Evolutionary conservation across 441 rosid species (phyloP), one percentile per base, ranked within the genome.

Genomic region (Rhodomyrtus psidioides): DNA sequence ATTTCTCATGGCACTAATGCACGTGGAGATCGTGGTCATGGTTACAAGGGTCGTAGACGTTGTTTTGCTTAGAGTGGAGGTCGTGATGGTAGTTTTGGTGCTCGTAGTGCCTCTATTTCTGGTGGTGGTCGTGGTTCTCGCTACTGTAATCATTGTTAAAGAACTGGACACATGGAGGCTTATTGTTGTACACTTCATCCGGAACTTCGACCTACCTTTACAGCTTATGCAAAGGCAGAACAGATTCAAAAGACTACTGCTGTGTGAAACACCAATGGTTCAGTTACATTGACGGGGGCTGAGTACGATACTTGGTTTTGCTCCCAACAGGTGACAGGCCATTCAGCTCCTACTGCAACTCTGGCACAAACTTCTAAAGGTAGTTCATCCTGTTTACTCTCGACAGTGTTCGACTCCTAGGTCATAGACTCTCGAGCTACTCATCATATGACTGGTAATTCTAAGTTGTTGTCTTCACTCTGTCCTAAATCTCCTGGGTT

Each of bases 361-460:
- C 4, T 8, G 12, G n/a, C 58, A 55, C 26, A 55, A 55, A 55
- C 58, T 1, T 55, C 58, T 1, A 55, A 21, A 55, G 58, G 12
- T 55, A 55, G 26, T 21, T 55, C 12, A 1, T 55, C 58, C 8
- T 55, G n/a, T 55, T 55, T 55, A 4, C 10, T 55, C 23, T 55
- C 0, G 7, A n/a, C 2, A 23, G 12, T 2, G 12, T 55, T 1
- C 26, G 12, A 55, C 6, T 23, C 26, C 0, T 21, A 26, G 26
- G 58, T 23, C 9, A 23, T 23, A 55, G n/a, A 55, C 58, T 55
- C 4, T 55, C 2, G 58, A 55, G 58, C 58, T 8, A 21, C 12
- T 23, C 12, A 23, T 55, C 58, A 55, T 23, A 8, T 55, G 4
- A 23, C n/a, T 55, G 12, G 58, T 4, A 55, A 55, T 3, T 55